Percentiles rank a stretch among this genome's conserved stretches.
Conservation (phyloP, 345 rosid genomes). For the Microthlaspi erraticum region DNA sequence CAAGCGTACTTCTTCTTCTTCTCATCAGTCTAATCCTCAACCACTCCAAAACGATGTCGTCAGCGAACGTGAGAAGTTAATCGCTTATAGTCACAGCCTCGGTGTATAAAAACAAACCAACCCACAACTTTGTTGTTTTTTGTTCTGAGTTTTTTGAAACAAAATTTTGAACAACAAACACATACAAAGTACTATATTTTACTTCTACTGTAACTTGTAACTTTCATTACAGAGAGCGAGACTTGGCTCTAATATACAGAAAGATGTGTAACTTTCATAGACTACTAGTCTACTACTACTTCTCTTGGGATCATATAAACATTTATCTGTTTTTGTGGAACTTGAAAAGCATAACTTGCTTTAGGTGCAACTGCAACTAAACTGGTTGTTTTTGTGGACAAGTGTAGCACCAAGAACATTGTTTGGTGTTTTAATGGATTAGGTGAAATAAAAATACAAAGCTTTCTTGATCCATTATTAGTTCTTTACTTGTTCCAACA, state of each 20-base stretch:
- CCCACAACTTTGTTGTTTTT: not conserved
- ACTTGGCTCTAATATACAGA: slow-evolving; percentile 22
- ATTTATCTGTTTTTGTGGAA: slow-evolving; percentile 12
- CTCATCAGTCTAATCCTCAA: slow-evolving; percentile 45
- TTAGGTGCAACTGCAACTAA: slow-evolving; percentile 44
- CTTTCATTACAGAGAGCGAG: slow-evolving; percentile 14
- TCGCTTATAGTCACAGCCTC: slow-evolving; percentile 51
- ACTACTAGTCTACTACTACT: too few relatives aligned
- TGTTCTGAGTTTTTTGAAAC: slow-evolving; percentile 21
- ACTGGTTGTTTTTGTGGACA: slow-evolving; percentile 24
- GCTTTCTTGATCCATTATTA: slow-evolving; percentile 31
- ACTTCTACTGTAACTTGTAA: slow-evolving; percentile 27
- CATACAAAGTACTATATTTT: slow-evolving; percentile 11
- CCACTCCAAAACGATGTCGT: slow-evolving; percentile 41
- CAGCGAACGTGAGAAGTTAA: slow-evolving; percentile 65
- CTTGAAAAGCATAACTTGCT: slow-evolving; percentile 10
- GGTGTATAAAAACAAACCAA: slow-evolving; percentile 51
- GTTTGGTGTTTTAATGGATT: slow-evolving; percentile 32
- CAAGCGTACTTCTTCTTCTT: slow-evolving; percentile 45
- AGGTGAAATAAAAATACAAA: slow-evolving; percentile 11
- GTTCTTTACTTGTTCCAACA: slow-evolving; percentile 43
- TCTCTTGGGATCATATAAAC: slow-evolving; percentile 8
- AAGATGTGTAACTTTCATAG: slow-evolving; percentile 23
- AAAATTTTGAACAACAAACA: slow-evolving; percentile 31
- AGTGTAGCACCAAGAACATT: slow-evolving; percentile 32